Percentiles rank a stretch among this genome's conserved stretches.
These are phyloP conservation scores for Pythium vanterpoolii DNA, from an alignment of 352 stramenopile species.

Conservation along the genomic window DNA sequence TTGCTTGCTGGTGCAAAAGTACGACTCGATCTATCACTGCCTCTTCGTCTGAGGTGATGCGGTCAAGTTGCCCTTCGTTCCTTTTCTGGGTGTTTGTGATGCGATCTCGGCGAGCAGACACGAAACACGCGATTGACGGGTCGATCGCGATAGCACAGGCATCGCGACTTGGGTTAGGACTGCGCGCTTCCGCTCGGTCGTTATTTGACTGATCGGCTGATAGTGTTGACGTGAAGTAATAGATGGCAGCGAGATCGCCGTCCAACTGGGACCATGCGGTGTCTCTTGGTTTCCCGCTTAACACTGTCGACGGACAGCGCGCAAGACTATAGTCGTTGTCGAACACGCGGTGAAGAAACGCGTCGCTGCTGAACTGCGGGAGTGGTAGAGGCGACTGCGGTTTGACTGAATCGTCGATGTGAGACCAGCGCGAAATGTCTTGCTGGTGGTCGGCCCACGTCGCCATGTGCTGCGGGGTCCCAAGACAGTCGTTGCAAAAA, in stretches of 20 bases:
- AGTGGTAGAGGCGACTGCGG: not conserved
- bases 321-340: not conserved
- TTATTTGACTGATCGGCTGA: not conserved
- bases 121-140: not conserved
- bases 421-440: slow-evolving; percentile 42
- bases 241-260: not conserved
- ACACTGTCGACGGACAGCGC: not conserved
- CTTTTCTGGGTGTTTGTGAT: not conserved
- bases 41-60: not conserved
- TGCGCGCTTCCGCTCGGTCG: too few relatives aligned
- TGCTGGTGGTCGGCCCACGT: slow-evolving; percentile 57
- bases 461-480: slow-evolving; percentile 37
- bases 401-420: not conserved
- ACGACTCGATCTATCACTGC: not conserved
- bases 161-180: not conserved
- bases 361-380: not conserved
- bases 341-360: slow-evolving; percentile 12
- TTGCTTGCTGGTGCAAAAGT: not conserved
- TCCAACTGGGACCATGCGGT: not conserved
- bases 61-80: not conserved
- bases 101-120: not conserved
- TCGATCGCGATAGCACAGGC: slow-evolving; percentile 21
- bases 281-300: not conserved
- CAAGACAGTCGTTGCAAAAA: slow-evolving; percentile 52
- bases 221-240: not conserved